Percentiles rank a stretch among this genome's conserved stretches.
Conservation (phyloP, 306 rosid species). For the Acacia acuminata region DNA sequence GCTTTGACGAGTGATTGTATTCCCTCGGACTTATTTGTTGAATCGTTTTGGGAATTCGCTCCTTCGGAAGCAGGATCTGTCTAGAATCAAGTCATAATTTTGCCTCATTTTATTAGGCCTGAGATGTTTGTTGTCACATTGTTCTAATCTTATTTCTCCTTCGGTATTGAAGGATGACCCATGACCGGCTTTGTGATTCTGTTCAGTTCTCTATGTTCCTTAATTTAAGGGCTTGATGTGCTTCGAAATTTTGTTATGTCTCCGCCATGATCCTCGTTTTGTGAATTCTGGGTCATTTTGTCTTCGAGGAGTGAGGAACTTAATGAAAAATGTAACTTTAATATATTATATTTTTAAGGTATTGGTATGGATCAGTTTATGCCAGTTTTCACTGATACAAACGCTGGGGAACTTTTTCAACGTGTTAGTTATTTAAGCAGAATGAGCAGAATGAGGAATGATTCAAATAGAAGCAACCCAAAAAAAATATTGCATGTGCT, state of each 20-base stretch:
- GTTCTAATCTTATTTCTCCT: not conserved
- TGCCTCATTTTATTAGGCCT: not conserved
- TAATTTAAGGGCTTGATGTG: not conserved
- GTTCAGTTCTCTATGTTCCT: not conserved
- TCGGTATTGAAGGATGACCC: not conserved
- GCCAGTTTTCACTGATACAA: not conserved
- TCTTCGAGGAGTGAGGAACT: not conserved
- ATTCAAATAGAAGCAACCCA: not conserved
- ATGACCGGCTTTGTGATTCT: constrained; percentile 6
- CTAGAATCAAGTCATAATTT: not conserved
- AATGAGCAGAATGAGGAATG: constrained; percentile 1
- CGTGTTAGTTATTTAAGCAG: constrained; percentile 5
- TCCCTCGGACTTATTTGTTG: constrained; percentile 9
- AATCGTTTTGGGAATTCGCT: not conserved
- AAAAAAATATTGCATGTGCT: not conserved
- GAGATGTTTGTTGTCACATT: not conserved
- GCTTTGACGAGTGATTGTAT: constrained; percentile 2
- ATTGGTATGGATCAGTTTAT: constrained; percentile 18
- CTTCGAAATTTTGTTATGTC: not conserved
- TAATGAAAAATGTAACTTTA: not conserved
- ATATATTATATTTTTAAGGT: not conserved
- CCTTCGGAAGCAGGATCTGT: not conserved
- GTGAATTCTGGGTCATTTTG: not conserved
- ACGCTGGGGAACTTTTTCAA: not conserved
- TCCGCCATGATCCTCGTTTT: not conserved